phyloP scores from a whole-genome alignment of 2,329 filamentous ascomycete species.

The Calonectria pseudoreteaudii region DNA sequence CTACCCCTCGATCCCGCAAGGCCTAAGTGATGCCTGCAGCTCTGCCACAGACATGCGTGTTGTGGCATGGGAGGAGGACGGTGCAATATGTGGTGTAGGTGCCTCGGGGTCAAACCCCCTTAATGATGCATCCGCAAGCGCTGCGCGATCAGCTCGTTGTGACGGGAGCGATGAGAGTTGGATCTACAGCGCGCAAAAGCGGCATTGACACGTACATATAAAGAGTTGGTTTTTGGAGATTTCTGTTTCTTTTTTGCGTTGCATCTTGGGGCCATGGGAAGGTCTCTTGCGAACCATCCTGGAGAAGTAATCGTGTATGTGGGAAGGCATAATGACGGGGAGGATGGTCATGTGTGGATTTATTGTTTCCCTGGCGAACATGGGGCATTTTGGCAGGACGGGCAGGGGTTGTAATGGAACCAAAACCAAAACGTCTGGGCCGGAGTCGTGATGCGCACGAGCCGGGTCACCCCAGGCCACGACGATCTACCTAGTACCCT shows the following conservation, averaged over 20 bases:
- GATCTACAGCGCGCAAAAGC: constrained; percentile 30
- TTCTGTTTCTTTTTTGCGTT: constrained; percentile 30
- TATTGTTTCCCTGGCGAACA: constrained; percentile 45
- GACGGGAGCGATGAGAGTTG: constrained; percentile 31
- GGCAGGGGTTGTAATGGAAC: constrained; percentile 44
- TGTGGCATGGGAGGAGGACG: not conserved
- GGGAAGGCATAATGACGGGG: constrained; percentile 46
- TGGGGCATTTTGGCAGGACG: constrained; percentile 43
- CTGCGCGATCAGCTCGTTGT: constrained; percentile 17
- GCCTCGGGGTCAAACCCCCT: not conserved
- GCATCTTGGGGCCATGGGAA: constrained; percentile 32
- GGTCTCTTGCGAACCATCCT: constrained; percentile 22
- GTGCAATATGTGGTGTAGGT: constrained; percentile 7
- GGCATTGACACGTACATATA: constrained; percentile 41
- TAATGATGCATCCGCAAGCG: constrained; percentile 25
- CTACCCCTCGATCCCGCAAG: constrained; percentile 76
- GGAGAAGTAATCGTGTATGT: constrained; percentile 41
- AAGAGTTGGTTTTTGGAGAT: constrained; percentile 41
- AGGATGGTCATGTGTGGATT: constrained; percentile 43
- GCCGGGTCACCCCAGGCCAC: constrained; percentile 38
- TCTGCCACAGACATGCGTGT: not conserved
- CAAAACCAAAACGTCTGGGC: constrained; percentile 40
- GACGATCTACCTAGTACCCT: constrained; percentile 47
- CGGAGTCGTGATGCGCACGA: constrained; percentile 30
- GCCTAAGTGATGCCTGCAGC: constrained; percentile 52